Evolutionary conservation across 768 basidiomycete genomes (phyloP).

Genomic region (Mrakia blollopis): DNA sequence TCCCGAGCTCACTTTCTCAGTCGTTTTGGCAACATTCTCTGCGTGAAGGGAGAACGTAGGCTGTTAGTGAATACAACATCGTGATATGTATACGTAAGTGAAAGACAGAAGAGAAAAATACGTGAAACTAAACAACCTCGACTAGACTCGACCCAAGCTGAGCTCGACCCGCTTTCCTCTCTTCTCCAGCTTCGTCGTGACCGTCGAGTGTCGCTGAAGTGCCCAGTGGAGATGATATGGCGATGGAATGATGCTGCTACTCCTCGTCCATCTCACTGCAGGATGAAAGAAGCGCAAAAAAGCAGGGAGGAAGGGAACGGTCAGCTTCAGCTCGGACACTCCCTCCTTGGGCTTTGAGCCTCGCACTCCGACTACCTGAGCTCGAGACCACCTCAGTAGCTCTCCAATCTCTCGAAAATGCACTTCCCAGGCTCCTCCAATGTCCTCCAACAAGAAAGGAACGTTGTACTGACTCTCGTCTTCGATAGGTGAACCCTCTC

Average conservation of each 20-base stretch:
- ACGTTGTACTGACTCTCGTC: slow-evolving; percentile 22
- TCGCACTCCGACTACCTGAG: no score
- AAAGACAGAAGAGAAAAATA: neutral
- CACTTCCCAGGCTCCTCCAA: neutral
- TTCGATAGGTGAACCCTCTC: slow-evolving; percentile 28
- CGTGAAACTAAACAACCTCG: neutral
- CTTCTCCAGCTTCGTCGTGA: neutral
- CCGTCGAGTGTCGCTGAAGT: neutral
- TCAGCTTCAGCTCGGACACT: neutral
- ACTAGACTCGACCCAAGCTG: neutral
- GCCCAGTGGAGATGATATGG: neutral
- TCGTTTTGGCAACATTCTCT: neutral
- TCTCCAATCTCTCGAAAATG: no score
- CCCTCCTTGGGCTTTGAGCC: neutral
- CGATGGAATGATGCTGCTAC: neutral
- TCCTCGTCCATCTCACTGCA: slow-evolving; percentile 1
- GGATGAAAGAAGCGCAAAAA: neutral
- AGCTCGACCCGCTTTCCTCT: no score
- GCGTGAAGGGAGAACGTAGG: neutral
- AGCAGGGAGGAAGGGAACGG: neutral
- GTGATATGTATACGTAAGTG: neutral
- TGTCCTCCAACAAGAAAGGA: neutral
- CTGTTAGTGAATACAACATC: neutral
- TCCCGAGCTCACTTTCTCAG: neutral
- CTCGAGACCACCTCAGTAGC: neutral